Evolutionary conservation across 2,329 filamentous ascomycete genomes (phyloP), one percentile per base, ranked within the genome.

Genomic region (Juglanconis sp.): DNA sequence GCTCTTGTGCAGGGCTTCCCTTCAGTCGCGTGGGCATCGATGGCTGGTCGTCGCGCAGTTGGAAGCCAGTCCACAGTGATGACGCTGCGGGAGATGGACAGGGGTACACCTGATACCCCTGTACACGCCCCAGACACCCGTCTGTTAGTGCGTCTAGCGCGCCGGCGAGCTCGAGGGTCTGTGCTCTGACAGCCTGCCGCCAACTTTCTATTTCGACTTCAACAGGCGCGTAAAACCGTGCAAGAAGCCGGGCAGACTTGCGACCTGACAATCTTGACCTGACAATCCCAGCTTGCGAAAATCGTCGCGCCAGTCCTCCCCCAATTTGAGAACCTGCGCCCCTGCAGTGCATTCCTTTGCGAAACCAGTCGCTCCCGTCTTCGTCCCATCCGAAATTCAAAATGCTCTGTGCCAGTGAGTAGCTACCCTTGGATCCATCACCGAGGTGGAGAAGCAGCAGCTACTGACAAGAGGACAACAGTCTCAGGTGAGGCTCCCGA

Each of bases 401-500:
- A 38, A 64, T 64, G 62, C 59, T 64, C 31, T 64, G 62, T 56
- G 62, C 59, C 11, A 64, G 62, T 64, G 53, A 31, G 62, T 63
- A 7, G 24, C 17, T 9, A 24, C n/a, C 2, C 15, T 17, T 17
- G n/a, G n/a, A 8, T 8, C 38, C 32, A 38, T 30, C 4, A 30
- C 35, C 30, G 6, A 54, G 17, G 31, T 32, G 30, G 24, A n/a
- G 17, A 38, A 13, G 34, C 32, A 17, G 32, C 40, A 17, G 32
- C 40, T 17, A 32, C 61, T 59, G 42, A 60, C 54, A 53, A 15
- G 30, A 51, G 24, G 44, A 40, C 24, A 31, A 58, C 71, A 96
- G 94, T 99, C 76, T 99, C 95, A 64, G 95, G 95, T 78, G 94
- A 97, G 84, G 88, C 92, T 79, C 94, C 95, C 66, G 90, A 96